Evolutionary conservation across 2,329 filamentous ascomycete genomes (phyloP), one percentile per base, ranked within the genome.

Genomic region (Ophiostoma australiae): DNA sequence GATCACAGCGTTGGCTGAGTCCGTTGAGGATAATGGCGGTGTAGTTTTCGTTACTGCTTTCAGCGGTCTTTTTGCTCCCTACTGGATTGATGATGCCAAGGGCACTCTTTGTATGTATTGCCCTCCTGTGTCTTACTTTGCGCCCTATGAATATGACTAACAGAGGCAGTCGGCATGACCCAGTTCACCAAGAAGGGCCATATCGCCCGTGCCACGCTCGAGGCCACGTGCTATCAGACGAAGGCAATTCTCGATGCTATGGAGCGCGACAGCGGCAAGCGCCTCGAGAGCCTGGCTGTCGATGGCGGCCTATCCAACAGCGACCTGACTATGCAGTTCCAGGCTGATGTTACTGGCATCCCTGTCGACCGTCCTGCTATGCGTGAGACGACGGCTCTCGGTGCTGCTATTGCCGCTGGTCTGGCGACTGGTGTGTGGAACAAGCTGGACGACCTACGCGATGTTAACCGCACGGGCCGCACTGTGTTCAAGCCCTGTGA

Each of bases 41-140:
- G 90, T 93, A 70, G 87, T 94, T 23, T 89, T 97, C 76, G 93
- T 97, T 72, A 97, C 93, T 2, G 93, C 93, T 1, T 97, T 97
- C 78, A 93, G 90, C 79, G 93, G 93, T 70, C 85, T 97, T 2
- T 97, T 97, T 78, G 93, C 93, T 0, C 93, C 93, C 0, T 97
- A 97, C 80, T 97, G 93, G 93, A 94, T 97, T 73, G 93, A 97
- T 78, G 92, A 96, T 80, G 93, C 93, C 27, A 91, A 93, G 79
- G 93, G 93, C 72, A 97, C 93, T 5, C 88, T 95, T 71, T 94
- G 86, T 89, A 82, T 81, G 85, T 82, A 17, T 33, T 10, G 35
- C 31, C 66, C 69, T 15, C n/a, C 81, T 84, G 27, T 81, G 39
- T 66, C 61, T 17, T 23, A 3, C 58, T 10, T 61, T 23, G 23